Conservation (phyloP, 1,284 basidiomycete genomes). For the Ganoderma meredithae region DNA sequence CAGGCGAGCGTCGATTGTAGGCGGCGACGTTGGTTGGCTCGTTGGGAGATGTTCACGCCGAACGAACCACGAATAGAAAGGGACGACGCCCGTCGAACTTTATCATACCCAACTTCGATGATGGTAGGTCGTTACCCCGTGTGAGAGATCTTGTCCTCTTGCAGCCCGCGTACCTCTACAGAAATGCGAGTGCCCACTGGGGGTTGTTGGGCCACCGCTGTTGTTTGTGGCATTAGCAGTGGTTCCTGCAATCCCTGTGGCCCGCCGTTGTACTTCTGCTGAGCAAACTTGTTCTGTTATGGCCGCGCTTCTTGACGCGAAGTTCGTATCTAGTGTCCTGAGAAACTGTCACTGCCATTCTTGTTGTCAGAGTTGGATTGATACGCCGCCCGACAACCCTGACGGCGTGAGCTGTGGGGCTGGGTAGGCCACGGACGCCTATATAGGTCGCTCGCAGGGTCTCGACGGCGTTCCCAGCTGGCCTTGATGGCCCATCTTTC, state of each 20-base stretch:
- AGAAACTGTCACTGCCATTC: background rate
- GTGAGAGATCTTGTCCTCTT: background rate
- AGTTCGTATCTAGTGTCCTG: background rate
- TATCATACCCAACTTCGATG: background rate
- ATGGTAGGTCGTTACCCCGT: background rate
- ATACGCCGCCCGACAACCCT: slow-evolving; percentile 5
- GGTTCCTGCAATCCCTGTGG: background rate
- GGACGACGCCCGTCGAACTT: slow-evolving; percentile 3
- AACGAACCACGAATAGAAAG: background rate
- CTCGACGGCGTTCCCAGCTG: slow-evolving; percentile 2
- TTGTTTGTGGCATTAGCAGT: background rate
- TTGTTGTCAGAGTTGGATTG: slow-evolving; percentile 1
- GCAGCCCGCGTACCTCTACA: background rate
- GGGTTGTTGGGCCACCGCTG: background rate
- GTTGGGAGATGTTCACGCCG: background rate
- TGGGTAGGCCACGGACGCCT: background rate
- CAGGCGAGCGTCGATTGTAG: background rate
- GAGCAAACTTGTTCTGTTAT: background rate
- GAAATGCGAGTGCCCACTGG: background rate
- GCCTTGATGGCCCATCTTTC: slow-evolving; percentile 19
- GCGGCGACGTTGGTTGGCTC: background rate
- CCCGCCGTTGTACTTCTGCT: background rate
- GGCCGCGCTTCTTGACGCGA: background rate
- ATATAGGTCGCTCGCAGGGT: slow-evolving; percentile 4
- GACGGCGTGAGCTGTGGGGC: background rate